Evolutionary conservation across 2,329 filamentous ascomycete genomes (phyloP), one percentile per base, ranked within the genome.

Genomic region (Cladorrhinum sp.): DNA sequence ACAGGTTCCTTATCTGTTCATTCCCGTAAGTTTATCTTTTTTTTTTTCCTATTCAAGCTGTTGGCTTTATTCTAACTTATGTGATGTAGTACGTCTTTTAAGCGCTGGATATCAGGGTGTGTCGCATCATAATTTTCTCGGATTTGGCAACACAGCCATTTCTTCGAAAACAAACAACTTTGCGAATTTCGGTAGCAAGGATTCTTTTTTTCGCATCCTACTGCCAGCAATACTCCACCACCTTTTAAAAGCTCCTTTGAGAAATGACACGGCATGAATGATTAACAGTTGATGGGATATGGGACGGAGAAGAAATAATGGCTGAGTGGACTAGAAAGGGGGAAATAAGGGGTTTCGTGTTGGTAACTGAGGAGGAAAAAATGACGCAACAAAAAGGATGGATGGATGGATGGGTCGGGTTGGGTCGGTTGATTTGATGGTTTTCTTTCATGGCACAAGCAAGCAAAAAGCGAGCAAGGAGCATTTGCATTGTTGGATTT

Each of bases 1-100:
- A 76, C 81, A 82, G 74, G 90, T 93, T 57, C 91, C 91, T 45
- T 93, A 71, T 56, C 64, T 71, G n/a, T 71, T 73, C 54, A 71
- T 72, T 78, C 89, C 89, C 57, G 76, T 79, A 67, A 67, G 75
- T 73, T 55, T 55, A n/a, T 36, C 3, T 36, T 36, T 10, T 36
- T 8, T 29, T 29, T 4, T 10, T 29, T 10, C 25, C 10, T 29
- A 5, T 29, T 29, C 25, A 10, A 4, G 25, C 5, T 29, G 4
- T 5, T 29, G 25, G 5, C 25, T 5, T 4, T 5, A 29, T 5
- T 29, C 25, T 29, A 36, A 36, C 32, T 5, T 13, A 16, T 36
- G 3, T 36, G 4, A 36, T 24, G 16, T 24, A 55, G 52, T 55
- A 55, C 32, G 52, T 55, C 52, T 24, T 55, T 41, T 55, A 55